Evolutionary conservation across 805 yeast species (phyloP).

Genomic region (Saturnispora mendoncae): DNA sequence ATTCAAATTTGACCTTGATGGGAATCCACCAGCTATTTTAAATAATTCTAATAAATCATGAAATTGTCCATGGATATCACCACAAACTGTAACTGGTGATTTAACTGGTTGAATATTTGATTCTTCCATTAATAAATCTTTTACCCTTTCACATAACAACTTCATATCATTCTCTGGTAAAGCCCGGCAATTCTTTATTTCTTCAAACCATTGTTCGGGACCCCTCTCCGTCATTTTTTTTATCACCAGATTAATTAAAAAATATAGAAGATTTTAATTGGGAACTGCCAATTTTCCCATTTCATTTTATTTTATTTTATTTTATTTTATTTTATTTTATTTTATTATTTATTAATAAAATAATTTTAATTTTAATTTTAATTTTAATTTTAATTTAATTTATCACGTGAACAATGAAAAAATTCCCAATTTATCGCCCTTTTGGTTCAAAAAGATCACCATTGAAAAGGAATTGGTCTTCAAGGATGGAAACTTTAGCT

Average conservation of each 20-base stretch:
- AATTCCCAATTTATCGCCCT: slow-evolving; percentile 5
- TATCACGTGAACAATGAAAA: background rate
- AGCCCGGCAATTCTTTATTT: slow-evolving; percentile 81
- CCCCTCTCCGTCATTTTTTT: slow-evolving; percentile 46
- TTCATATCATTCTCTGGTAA: slow-evolving; percentile 92
- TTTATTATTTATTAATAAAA: too few relatives aligned
- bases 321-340: too few relatives aligned
- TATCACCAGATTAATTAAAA: background rate
- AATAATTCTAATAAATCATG: slow-evolving; percentile 89
- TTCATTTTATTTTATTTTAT: too few relatives aligned
- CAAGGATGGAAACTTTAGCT: slow-evolving; percentile 55
- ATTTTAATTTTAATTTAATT: too few relatives aligned
- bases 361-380: too few relatives aligned
- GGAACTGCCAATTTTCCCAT: background rate
- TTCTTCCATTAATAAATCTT: slow-evolving; percentile 92
- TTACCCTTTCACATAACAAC: slow-evolving; percentile 89
- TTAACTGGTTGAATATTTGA: slow-evolving; percentile 90
- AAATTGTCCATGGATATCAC: slow-evolving; percentile 97
- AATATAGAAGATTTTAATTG: background rate
- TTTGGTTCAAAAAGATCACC: slow-evolving; percentile 2
- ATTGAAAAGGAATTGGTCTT: slow-evolving; percentile 17
- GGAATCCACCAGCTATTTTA: slow-evolving; percentile 87
- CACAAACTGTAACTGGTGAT: slow-evolving; percentile 92
- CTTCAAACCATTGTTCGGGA: slow-evolving; percentile 95
- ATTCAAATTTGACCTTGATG: slow-evolving; percentile 44